These are phyloP conservation scores for Blastocladiella emersonii DNA, from an alignment of 371 early-diverging fungal species.

Conservation along the genomic window DNA sequence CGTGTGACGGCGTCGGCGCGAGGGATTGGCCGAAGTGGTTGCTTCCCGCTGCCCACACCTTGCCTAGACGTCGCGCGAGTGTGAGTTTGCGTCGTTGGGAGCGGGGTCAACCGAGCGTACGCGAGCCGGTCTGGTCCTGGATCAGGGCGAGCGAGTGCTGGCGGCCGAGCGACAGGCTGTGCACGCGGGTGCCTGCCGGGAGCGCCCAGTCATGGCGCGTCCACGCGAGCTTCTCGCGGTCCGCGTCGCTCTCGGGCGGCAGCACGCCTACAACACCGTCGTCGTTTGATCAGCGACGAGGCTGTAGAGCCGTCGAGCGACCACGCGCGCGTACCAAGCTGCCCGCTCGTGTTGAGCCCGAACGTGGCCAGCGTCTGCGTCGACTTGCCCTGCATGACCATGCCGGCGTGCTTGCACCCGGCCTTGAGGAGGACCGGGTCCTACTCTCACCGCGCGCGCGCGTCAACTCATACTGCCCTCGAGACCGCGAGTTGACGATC, in stretches of 20 bases:
- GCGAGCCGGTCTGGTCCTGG: not conserved
- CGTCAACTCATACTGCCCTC: no score
- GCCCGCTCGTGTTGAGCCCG: not conserved
- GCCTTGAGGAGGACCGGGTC: not conserved
- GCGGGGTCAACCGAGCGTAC: not conserved
- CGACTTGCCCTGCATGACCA: not conserved
- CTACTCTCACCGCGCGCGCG: not conserved
- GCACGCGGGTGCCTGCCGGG: not conserved
- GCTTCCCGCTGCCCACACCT: not conserved
- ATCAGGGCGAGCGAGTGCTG: not conserved
- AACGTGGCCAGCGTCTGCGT: not conserved
- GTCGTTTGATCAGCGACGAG: no score
- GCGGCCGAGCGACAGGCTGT: not conserved
- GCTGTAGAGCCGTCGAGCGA: no score
- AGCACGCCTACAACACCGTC: no score
- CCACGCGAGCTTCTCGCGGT: no score
- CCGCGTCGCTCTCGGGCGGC: no score
- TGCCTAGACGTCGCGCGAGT: not conserved
- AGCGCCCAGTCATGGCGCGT: no score
- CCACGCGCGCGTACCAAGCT: not conserved
- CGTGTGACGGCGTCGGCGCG: not conserved
- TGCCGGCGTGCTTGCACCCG: not conserved
- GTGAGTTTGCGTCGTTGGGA: not conserved
- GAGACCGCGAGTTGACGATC: no score
- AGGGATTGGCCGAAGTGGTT: not conserved